These are phyloP conservation scores for Chlorella sp. DNA, from an alignment of 139 green algal species.

Conservation along the genomic window DNA sequence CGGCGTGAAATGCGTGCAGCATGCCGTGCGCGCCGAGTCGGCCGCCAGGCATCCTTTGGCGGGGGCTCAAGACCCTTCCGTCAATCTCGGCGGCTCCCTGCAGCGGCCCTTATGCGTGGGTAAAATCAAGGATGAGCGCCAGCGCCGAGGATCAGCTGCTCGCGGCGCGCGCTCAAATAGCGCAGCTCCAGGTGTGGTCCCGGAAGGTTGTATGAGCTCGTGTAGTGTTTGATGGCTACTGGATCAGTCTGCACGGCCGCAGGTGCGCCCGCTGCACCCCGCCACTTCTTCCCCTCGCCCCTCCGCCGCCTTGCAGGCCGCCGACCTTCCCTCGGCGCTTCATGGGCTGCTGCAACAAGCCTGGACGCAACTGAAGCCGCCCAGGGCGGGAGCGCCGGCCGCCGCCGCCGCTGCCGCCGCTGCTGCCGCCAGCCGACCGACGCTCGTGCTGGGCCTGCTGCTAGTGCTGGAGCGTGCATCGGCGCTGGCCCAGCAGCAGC, in stretches of 20 bases:
- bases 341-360: constrained; percentile 25
- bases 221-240: too few species aligned
- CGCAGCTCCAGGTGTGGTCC: constrained; percentile 21
- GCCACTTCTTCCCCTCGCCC: background rate
- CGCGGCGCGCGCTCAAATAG: background rate
- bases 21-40: too few species aligned
- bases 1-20: too few species aligned
- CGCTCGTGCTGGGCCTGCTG: constrained; percentile 18
- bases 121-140: too few species aligned
- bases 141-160: background rate
- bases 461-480: constrained; percentile 14
- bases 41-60: too few species aligned
- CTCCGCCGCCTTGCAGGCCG: constrained; percentile 4
- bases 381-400: background rate
- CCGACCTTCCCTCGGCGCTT: constrained; percentile 15
- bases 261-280: too few species aligned
- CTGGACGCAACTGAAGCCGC: constrained; percentile 22
- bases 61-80: too few species aligned
- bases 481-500: constrained; percentile 5
- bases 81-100: too few species aligned
- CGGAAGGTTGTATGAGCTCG: too few species aligned
- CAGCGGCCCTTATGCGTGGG: too few species aligned
- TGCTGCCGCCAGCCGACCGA: background rate
- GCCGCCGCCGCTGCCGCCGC: background rate
- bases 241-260: too few species aligned